These are phyloP conservation scores for Platanthera guangdongensis DNA, from an alignment of 106 monocot genomes.

Conservation along the genomic window DNA sequence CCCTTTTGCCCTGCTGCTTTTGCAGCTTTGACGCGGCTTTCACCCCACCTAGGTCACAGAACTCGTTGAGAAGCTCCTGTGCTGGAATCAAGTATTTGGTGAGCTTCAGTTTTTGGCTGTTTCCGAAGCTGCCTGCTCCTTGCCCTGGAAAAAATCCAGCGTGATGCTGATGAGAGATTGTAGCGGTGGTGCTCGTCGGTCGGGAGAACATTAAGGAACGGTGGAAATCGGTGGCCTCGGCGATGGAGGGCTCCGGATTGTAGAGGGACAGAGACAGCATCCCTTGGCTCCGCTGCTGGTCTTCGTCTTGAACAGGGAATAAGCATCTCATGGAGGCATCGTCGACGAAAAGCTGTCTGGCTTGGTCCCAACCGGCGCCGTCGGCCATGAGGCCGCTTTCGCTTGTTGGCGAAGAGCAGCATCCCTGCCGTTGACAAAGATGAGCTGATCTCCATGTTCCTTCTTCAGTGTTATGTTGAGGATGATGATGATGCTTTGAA, in stretches of 20 bases:
- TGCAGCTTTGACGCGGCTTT: not conserved
- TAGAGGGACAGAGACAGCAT: constrained; percentile 39
- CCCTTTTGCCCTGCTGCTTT: constrained; percentile 1
- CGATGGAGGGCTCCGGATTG: constrained; percentile 13
- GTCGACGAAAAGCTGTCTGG: constrained; percentile 15
- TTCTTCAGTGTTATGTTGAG: constrained; percentile 15
- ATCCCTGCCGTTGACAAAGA: not conserved
- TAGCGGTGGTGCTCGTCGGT: not conserved
- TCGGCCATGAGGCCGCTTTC: not conserved
- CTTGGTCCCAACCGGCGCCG: constrained; percentile 8
- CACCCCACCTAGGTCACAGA: constrained; percentile 26
- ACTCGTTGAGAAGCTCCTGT: constrained; percentile 44
- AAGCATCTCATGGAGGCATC: constrained; percentile 28
- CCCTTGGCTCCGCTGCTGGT: constrained; percentile 17
- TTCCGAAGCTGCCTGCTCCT: not conserved
- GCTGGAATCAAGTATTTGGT: constrained; percentile 36
- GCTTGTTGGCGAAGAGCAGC: not conserved
- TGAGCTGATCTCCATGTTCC: not conserved
- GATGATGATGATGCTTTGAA: constrained; percentile 13
- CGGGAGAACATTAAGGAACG: not conserved
- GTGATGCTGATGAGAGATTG: constrained; percentile 1
- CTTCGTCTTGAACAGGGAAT: constrained; percentile 19
- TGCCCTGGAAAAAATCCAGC: not conserved
- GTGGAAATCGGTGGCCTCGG: not conserved
- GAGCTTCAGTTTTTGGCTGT: constrained; percentile 15